Percentiles rank a stretch among this genome's conserved stretches.
These are phyloP conservation scores for Polyporus tsugae DNA, from an alignment of 1,284 basidiomycete genomes.

Conservation along the genomic window DNA sequence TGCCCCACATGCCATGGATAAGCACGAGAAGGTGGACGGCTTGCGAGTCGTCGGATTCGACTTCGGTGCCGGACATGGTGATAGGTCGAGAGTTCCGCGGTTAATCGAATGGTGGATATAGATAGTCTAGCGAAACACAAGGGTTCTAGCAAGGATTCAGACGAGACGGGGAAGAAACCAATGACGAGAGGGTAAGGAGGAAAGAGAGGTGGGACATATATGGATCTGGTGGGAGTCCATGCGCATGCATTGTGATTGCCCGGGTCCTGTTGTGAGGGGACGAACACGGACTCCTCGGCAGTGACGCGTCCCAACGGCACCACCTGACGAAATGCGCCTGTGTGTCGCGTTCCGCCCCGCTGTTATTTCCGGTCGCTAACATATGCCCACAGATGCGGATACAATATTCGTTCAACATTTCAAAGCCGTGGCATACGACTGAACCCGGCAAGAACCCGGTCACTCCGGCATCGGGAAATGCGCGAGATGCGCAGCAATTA, in stretches of 20 bases:
- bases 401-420: background rate
- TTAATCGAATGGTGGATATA: background rate
- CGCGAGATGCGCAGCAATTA: background rate
- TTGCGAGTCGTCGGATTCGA: slow-evolving; percentile 7
- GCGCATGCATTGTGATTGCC: background rate
- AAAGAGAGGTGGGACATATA: background rate
- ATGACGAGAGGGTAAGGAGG: slow-evolving; percentile 1
- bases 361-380: background rate
- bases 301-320: slow-evolving; percentile 15
- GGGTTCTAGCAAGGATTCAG: background rate
- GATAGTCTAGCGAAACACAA: background rate
- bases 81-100: background rate
- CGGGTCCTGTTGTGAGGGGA: no score
- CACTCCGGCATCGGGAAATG: background rate
- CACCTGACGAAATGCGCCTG: background rate
- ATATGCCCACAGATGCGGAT: background rate
- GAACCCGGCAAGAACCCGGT: no score
- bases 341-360: background rate
- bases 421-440: no score
- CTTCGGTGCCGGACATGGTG: slow-evolving; percentile 20
- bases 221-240: background rate
- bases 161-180: background rate
- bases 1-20: slow-evolving; percentile 89
- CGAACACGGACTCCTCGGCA: background rate
- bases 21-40: slow-evolving; percentile 55